A percentile compares a stretch with the other conserved stretches of the same genome.
Evolutionary conservation across 331 rosid species (phyloP).

Genomic region (Dryas integrifolia): DNA sequence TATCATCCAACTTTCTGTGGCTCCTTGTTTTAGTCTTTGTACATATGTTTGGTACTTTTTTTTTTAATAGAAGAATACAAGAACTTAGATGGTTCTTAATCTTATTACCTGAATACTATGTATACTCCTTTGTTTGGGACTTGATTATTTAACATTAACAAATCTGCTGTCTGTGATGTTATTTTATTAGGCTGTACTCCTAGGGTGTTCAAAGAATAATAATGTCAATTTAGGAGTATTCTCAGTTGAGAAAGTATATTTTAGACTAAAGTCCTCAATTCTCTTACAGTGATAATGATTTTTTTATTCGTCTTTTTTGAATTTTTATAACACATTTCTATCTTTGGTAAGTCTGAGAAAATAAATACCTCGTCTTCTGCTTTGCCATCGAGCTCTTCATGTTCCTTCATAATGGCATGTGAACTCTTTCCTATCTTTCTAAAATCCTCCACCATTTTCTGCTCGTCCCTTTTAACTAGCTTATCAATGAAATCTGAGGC

Average conservation of each 20-base stretch:
- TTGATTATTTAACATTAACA: too few species aligned
- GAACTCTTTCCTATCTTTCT: constrained; percentile 96
- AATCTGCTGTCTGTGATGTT: not conserved
- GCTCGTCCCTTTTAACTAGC: constrained; percentile 92
- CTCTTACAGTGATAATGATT: not conserved
- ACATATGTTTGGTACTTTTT: not conserved
- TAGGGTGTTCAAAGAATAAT: not conserved
- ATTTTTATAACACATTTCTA: too few species aligned
- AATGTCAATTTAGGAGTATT: not conserved
- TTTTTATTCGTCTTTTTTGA: too few species aligned
- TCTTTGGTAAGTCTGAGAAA: too few species aligned
- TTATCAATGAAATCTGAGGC: constrained; percentile 87
- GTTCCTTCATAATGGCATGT: too few species aligned
- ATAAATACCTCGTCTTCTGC: too few species aligned
- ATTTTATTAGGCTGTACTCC: not conserved
- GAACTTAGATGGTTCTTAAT: too few species aligned
- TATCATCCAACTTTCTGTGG: not conserved
- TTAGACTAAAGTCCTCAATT: not conserved
- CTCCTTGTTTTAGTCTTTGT: not conserved
- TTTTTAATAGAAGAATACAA: too few species aligned
- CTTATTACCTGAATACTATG: too few species aligned
- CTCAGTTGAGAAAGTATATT: not conserved
- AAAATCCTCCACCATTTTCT: constrained; percentile 97
- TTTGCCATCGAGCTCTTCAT: too few species aligned
- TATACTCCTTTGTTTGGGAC: too few species aligned